Evolutionary conservation across 2,329 filamentous ascomycete species (phyloP).

Genomic region (Botrytis pseudocinerea): DNA sequence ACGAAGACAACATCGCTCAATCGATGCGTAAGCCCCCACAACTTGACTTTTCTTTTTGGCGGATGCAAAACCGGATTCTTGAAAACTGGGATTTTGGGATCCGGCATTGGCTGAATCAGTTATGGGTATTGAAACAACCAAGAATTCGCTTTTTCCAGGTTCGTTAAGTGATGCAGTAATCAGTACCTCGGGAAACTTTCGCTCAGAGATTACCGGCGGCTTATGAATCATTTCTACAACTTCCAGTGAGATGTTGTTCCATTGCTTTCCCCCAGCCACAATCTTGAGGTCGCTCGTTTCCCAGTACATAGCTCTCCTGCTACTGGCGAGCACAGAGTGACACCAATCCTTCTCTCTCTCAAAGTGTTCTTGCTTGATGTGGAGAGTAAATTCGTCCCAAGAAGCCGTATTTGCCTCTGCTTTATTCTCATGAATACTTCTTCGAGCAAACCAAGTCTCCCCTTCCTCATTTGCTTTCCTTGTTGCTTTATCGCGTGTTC

Average conservation of each 20-base stretch:
- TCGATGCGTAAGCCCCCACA: conserved; percentile 61
- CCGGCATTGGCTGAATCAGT: conserved; percentile 45
- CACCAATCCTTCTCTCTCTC: conserved; percentile 60
- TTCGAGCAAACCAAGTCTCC: conserved; percentile 66
- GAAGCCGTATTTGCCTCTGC: conserved; percentile 54
- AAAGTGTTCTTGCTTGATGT: conserved; percentile 60
- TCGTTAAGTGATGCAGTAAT: conserved; percentile 50
- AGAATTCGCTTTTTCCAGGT: conserved; percentile 48
- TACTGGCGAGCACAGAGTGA: conserved; percentile 51
- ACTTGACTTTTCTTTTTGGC: conserved; percentile 51
- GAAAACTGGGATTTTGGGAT: conserved; percentile 26
- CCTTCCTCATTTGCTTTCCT: conserved; percentile 39
- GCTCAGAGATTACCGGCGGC: conserved; percentile 51
- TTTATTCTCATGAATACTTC: conserved; percentile 59
- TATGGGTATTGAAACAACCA: conserved; percentile 59
- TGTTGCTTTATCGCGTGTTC: conserved; percentile 31
- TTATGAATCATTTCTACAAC: conserved; percentile 67
- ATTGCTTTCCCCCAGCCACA: conserved; percentile 43
- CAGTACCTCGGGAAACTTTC: conserved; percentile 67
- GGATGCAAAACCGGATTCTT: conserved; percentile 27
- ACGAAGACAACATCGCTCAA: conserved; percentile 56
- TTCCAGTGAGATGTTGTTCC: conserved; percentile 51
- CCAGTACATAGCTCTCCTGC: conserved; percentile 47
- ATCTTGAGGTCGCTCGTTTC: conserved; percentile 47
- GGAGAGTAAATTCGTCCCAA: conserved; percentile 63